Evolutionary conservation across 2,329 filamentous ascomycete genomes (phyloP), one percentile per base, ranked within the genome.

Genomic region (Shiraia sp.): DNA sequence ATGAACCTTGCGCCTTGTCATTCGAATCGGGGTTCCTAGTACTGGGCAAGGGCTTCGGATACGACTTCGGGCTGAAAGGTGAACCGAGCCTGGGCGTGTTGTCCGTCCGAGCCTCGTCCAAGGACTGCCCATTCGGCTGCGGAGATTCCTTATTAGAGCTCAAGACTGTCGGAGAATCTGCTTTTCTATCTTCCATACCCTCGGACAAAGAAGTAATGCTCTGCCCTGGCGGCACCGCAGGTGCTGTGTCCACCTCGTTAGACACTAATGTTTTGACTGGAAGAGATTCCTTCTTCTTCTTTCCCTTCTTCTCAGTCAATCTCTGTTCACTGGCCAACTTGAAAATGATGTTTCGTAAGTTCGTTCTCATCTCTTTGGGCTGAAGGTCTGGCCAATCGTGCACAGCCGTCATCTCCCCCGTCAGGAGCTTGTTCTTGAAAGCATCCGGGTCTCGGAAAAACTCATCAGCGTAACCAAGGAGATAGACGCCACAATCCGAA

Each of bases 401-500:
- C 1, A 73, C 50, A 3, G 78, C 72, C 23, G 82, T 72, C 61
- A 90, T 80, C 52, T 87, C 78, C 28, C 78, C 80, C 17, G 75
- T 78, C 4, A 96, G 72, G 13, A 95, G 72, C 46, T 80, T 84
- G 14, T 72, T 72, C 12, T 88, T 76, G 52, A 95, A 93, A 0
- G 63, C 67, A 49, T 88, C 82, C 0, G 92, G 92, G 45, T 89
- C 73, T 37, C 82, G 77, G 12, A 95, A 78, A 50, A 99, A 96
- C 50, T 87, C 83, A 51, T 90, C 81, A 38, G 95, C 77, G 59
- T 97, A 99, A 2, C 85, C 87, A 3, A 96, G 74, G 3, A 97
- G 74, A 56, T 87, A 99, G 0, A 96, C 74, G 7, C 93, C 93
- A 59, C 93, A 99, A 64, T 99, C 93, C 47, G 82, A 91, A 55